A percentile compares a stretch with the other conserved stretches of the same genome.
Conservation (phyloP, 495 filamentous ascomycete species). For the Penicillium coffeae region DNA sequence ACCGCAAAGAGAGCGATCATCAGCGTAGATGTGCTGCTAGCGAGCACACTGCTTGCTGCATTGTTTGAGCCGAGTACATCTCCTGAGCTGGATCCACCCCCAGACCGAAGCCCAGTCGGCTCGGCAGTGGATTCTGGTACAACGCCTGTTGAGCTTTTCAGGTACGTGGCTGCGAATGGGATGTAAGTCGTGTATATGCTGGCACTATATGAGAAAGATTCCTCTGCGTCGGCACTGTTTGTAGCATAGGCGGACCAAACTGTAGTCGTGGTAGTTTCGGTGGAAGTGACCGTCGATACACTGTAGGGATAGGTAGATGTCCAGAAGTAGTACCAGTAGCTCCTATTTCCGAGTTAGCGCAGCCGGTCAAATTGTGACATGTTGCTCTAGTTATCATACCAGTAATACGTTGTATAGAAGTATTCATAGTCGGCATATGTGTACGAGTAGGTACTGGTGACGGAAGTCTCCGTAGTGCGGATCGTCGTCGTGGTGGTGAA, state of each 20-base stretch:
- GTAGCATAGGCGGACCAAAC: constrained; percentile 16
- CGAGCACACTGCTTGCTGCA: neutral
- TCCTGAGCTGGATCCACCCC: neutral
- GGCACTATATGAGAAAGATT: constrained; percentile 2
- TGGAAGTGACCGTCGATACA: constrained; percentile 17
- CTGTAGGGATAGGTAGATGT: constrained; percentile 20
- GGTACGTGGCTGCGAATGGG: constrained; percentile 17
- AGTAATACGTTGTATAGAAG: constrained; percentile 20
- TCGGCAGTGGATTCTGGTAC: too few relatives aligned
- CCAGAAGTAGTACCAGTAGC: constrained; percentile 23
- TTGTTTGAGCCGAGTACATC: neutral
- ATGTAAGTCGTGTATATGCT: neutral
- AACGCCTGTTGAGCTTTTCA: constrained; percentile 11
- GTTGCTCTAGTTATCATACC: too few relatives aligned
- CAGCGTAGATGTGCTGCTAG: neutral
- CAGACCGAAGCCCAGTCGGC: too few relatives aligned
- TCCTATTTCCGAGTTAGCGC: constrained; percentile 13
- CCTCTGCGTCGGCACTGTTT: constrained; percentile 7
- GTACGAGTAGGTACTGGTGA: neutral
- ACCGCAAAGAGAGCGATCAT: constrained; percentile 6
- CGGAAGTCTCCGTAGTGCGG: neutral
- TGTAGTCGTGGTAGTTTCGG: constrained; percentile 12
- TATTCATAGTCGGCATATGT: constrained; percentile 9
- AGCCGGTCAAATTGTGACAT: too few relatives aligned
- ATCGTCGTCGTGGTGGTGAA: constrained; percentile 4